Evolutionary conservation across 768 basidiomycete genomes (phyloP).

Genomic region (Russula sp.): DNA sequence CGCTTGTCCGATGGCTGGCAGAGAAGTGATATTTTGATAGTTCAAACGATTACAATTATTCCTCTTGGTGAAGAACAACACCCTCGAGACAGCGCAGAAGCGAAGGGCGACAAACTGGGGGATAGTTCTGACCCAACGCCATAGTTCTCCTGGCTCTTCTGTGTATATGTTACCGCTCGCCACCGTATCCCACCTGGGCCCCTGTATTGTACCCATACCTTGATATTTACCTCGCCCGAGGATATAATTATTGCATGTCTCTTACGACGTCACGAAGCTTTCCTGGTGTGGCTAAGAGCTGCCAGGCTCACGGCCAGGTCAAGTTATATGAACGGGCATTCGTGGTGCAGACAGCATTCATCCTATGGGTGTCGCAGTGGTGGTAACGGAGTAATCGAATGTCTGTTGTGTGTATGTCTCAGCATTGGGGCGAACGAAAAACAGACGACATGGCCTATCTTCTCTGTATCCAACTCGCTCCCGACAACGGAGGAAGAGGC

Average conservation of each 20-base stretch:
- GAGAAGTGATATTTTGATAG: neutral
- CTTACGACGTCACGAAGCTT: neutral
- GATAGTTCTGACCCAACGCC: neutral
- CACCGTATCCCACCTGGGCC: neutral
- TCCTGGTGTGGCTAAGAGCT: neutral
- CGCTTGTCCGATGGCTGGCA: too few relatives aligned
- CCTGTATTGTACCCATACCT: neutral
- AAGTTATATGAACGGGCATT: too few relatives aligned
- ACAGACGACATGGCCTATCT: too few relatives aligned
- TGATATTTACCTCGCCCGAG: neutral
- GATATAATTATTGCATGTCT: neutral
- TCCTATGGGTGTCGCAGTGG: too few relatives aligned
- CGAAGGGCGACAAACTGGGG: neutral
- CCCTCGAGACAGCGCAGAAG: neutral
- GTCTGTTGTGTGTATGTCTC: too few relatives aligned
- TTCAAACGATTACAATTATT: neutral
- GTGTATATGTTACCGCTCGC: neutral
- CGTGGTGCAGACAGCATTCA: too few relatives aligned
- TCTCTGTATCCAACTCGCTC: too few relatives aligned
- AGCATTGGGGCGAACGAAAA: too few relatives aligned
- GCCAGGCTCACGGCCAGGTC: too few relatives aligned
- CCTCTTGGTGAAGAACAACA: neutral
- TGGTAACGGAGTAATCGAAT: too few relatives aligned
- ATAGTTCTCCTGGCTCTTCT: neutral
- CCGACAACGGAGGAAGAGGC: too few relatives aligned